A percentile compares a stretch with the other conserved stretches of the same genome.
These are phyloP conservation scores for Sclerotinia minor DNA, from an alignment of 2,329 filamentous ascomycete species.

Conservation along the genomic window DNA sequence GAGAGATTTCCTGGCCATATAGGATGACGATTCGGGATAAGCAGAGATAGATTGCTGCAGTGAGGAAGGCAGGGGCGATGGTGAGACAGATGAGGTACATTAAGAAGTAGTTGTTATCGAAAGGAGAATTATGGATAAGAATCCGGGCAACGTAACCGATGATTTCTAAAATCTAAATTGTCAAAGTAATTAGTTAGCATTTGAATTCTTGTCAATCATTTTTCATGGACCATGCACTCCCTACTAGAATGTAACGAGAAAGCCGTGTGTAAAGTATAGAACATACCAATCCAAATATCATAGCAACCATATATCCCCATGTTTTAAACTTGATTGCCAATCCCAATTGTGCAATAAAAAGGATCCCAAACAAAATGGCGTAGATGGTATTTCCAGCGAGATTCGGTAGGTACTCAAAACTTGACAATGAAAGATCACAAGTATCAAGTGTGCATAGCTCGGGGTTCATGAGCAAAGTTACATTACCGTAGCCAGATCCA, in stretches of 20 bases:
- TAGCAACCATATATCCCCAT: slow-evolving; percentile 54
- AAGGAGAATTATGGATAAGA: slow-evolving; percentile 55
- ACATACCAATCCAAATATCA: slow-evolving; percentile 50
- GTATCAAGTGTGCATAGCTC: slow-evolving; percentile 38
- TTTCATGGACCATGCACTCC: too few species aligned
- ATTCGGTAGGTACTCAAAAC: slow-evolving; percentile 59
- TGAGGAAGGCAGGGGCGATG: slow-evolving; percentile 51
- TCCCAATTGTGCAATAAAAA: slow-evolving; percentile 46
- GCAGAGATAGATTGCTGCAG: slow-evolving; percentile 62
- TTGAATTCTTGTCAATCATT: neutral
- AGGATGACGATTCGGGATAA: slow-evolving; percentile 46
- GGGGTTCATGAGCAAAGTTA: slow-evolving; percentile 32
- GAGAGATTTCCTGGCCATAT: slow-evolving; percentile 52
- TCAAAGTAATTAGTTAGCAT: too few species aligned
- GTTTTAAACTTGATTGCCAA: slow-evolving; percentile 55
- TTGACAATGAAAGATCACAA: slow-evolving; percentile 54
- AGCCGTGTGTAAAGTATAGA: neutral
- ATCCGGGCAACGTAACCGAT: slow-evolving; percentile 56
- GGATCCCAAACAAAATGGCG: slow-evolving; percentile 50
- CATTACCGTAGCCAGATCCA: slow-evolving; percentile 34
- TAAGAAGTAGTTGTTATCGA: slow-evolving; percentile 55
- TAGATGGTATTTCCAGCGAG: slow-evolving; percentile 58
- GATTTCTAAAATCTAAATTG: slow-evolving; percentile 25
- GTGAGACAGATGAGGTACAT: slow-evolving; percentile 58
- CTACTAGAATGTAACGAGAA: too few species aligned